Base-by-base conservation (phyloP, 2,329 filamentous ascomycete genomes). In the Monosporascus sp. region DNA sequence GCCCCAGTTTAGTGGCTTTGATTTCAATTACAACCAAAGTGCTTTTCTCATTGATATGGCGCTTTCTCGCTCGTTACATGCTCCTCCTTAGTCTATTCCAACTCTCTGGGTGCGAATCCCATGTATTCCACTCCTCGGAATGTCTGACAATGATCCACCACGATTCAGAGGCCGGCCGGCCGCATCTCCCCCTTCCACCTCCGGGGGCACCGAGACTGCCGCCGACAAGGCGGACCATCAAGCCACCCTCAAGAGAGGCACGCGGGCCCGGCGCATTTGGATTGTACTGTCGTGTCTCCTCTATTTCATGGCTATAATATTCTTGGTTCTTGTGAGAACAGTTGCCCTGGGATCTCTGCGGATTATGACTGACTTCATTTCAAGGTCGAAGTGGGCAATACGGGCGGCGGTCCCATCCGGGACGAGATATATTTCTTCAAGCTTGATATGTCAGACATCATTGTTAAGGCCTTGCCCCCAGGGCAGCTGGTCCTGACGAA, bases 361-460 rank as follows among this genome's bases (percentile, higher is more conserved):
- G 9, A 35, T 5, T 35, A 7, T 48, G 37, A 52, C n/a, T 14
- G 35, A 52, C 31, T 52, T 53, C 35, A 41, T 48, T 19, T 19
- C 47, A 48, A 78, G 74, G 70, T 83, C 63, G 79, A 91, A 63
- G 82, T 95, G 61, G 91, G 89, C 61, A 91, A 89, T 71, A 86
- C 85, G 51, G 78, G 77, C 63, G 76, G 84, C 62, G 79, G 78
- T 53, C 65, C 77, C 17, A 79, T 88, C 7, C 76, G 92, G 37
- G 81, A 80, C 55, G 74, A 83, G 54, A 89, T 89, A 62, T 96
- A 88, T 74, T 94, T 97, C 71, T 87, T 95, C 70, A 87, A 86
- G 63, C 82, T 97, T 63, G 82, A 96, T 70, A 80, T 97, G 48
- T 82, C 88, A 61, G 81, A 95, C 64, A 87, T 97, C 67, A 86